Evolutionary conservation across 2,329 filamentous ascomycete species (phyloP), one percentile per base, ranked within the genome.

Genomic region (Knoxdaviesia proteae): DNA sequence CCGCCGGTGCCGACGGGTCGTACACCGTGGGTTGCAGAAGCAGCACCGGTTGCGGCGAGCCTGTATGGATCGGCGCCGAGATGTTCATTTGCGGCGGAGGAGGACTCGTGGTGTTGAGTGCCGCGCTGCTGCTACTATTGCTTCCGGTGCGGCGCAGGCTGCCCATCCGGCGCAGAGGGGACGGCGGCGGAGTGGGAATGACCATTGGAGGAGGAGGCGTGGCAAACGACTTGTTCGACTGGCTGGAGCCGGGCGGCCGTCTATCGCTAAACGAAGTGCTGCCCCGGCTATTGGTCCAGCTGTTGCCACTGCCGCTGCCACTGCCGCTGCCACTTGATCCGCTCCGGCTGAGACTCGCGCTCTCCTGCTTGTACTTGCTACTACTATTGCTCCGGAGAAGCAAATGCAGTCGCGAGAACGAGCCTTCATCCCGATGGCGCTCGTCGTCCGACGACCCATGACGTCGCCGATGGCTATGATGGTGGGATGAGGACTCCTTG

Each of bases 21-120:
- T 76, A 77, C 34, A 70, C 65, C 8, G 67, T 67, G 2, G 73
- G 69, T 50, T 71, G 70, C 6, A 77, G 61, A 20, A 20, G 20
- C 11, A 69, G 54, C 31, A 69, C 61, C 2, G 68, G 68, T 44
- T 65, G 62, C 7, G 66, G 64, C 31, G 62, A 59, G n/a, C 59
- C 55, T 43, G 59, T 53, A 38, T 70, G 61, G 43, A 71, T 66
- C 20, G 69, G 70, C 3, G 66, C 60, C 3, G 63, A 62, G 54
- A 71, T 69, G 49, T 58, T 49, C 37, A 58, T 47, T 10, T 54
- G 49, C 32, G 56, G 53, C n/a, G 55, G 42, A 5, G 58, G 54
- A 6, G 55, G 42, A 3, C 35, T 20, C 20, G 20, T 20, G 20
- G 20, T 20, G 20, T 20, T 20, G 20, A 20, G 20, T 20, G 20